Conservation (phyloP, 2,329 filamentous ascomycete genomes). For the Claviceps arundinis region DNA sequence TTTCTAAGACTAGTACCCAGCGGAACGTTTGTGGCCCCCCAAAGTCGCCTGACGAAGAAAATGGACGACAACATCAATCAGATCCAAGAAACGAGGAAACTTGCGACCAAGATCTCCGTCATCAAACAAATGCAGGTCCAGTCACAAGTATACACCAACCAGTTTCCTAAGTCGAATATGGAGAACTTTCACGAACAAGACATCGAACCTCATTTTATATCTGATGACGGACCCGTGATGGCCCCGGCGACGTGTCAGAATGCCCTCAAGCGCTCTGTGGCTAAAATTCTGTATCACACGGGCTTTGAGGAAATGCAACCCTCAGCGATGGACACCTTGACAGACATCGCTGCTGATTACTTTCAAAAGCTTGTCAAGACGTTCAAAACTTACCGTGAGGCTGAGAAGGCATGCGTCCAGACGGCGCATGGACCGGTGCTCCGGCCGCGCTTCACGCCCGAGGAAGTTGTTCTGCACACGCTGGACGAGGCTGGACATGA, state of each 20-base stretch:
- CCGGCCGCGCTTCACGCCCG: constrained; percentile 60
- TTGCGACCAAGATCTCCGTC: constrained; percentile 91
- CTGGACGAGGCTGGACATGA: constrained; percentile 75
- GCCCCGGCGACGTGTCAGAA: constrained; percentile 68
- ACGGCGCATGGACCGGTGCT: constrained; percentile 28
- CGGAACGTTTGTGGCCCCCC: constrained; percentile 62
- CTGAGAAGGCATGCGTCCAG: constrained; percentile 55
- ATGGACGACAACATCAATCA: constrained; percentile 87
- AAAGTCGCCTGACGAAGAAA: constrained; percentile 60
- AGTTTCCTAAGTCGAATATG: constrained; percentile 92
- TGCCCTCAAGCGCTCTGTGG: constrained; percentile 78
- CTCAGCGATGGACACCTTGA: constrained; percentile 79
- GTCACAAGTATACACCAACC: constrained; percentile 93
- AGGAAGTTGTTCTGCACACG: constrained; percentile 79
- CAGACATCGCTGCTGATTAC: constrained; percentile 79
- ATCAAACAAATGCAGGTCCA: constrained; percentile 99
- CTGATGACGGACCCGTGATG: constrained; percentile 80
- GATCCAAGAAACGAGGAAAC: constrained; percentile 91
- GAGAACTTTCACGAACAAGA: constrained; percentile 81
- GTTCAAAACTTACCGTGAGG: constrained; percentile 70
- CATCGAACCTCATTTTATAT: constrained; percentile 76
- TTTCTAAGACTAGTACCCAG: constrained; percentile 65
- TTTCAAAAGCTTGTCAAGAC: constrained; percentile 73
- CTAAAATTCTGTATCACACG: constrained; percentile 88
- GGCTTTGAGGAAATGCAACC: constrained; percentile 97